phyloP scores from a whole-genome alignment of 108 stramenopile species.

The Skeletonema tropicum region DNA sequence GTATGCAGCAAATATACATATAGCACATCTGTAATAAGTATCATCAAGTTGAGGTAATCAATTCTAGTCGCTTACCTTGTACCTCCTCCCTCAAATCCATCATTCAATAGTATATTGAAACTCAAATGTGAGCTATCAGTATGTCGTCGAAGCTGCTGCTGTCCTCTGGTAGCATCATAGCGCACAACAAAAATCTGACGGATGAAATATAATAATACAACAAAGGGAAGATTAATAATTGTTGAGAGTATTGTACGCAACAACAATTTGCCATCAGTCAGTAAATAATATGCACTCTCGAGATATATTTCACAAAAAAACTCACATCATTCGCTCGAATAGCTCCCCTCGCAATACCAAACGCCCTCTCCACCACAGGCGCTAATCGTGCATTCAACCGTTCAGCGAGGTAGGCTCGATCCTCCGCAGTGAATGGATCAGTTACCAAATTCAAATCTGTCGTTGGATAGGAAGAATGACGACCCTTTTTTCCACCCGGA shows the following conservation, averaged over 20 bases:
- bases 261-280: too few species aligned
- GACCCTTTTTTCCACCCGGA: conserved; percentile 65
- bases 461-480: conserved; percentile 64
- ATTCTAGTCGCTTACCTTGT: conserved; percentile 20
- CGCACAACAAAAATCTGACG: conserved; percentile 57
- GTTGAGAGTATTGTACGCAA: too few species aligned
- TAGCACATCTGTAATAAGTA: too few species aligned
- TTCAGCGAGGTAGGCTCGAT: conserved; percentile 46
- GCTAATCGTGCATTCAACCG: conserved; percentile 61
- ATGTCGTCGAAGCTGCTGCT: conserved; percentile 42
- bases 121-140: conserved; percentile 60
- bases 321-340: conserved; percentile 62
- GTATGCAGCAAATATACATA: too few species aligned
- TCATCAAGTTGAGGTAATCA: too few species aligned
- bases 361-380: conserved; percentile 58
- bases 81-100: conserved; percentile 75
- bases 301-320: too few species aligned
- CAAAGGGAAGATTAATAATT: too few species aligned
- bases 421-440: conserved; percentile 60
- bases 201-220: too few species aligned
- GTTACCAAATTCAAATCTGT: conserved; percentile 73
- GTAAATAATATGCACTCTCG: too few species aligned
- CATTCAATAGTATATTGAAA: conserved; percentile 67
- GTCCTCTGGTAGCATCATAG: conserved; percentile 52
- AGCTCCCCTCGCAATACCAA: conserved; percentile 45